Conservation (phyloP, 345 rosid species). For the Camelina neglecta region DNA sequence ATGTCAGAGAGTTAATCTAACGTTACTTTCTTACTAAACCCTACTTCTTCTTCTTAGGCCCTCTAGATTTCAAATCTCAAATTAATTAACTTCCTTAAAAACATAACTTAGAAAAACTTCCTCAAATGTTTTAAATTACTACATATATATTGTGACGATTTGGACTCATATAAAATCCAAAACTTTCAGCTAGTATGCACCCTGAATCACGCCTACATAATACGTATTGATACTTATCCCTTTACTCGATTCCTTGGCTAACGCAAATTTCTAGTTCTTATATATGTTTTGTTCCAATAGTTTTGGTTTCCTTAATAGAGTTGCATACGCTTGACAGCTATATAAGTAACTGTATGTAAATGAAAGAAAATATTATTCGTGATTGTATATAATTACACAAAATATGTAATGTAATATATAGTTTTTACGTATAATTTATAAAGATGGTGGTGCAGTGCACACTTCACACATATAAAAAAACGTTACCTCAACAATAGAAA, state of each 20-base stretch:
- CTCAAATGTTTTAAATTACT: background rate
- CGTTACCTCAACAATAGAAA: background rate
- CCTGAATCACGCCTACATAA: slow-evolving; percentile 3
- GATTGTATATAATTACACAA: background rate
- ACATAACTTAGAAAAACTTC: background rate
- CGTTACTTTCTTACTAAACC: slow-evolving; percentile 5
- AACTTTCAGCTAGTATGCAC: background rate
- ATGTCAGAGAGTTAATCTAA: slow-evolving; percentile 7
- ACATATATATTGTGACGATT: background rate
- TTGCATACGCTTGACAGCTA: slow-evolving; percentile 24
- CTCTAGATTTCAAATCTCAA: background rate
- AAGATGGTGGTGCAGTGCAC: slow-evolving; percentile 33
- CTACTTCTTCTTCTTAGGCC: background rate
- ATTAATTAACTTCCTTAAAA: background rate
- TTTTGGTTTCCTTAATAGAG: slow-evolving; percentile 33
- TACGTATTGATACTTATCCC: background rate
- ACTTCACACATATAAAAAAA: slow-evolving; percentile 7
- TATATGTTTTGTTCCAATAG: slow-evolving; percentile 18
- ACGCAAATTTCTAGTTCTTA: no score
- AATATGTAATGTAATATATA: slow-evolving; percentile 1
- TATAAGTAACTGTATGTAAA: slow-evolving; percentile 14
- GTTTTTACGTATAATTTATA: slow-evolving; percentile 1
- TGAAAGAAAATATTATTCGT: slow-evolving; percentile 7
- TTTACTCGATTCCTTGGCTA: background rate
- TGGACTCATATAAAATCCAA: slow-evolving; percentile 4